phyloP scores from a whole-genome alignment of 495 filamentous ascomycete species.

The Cercophora scortea region DNA sequence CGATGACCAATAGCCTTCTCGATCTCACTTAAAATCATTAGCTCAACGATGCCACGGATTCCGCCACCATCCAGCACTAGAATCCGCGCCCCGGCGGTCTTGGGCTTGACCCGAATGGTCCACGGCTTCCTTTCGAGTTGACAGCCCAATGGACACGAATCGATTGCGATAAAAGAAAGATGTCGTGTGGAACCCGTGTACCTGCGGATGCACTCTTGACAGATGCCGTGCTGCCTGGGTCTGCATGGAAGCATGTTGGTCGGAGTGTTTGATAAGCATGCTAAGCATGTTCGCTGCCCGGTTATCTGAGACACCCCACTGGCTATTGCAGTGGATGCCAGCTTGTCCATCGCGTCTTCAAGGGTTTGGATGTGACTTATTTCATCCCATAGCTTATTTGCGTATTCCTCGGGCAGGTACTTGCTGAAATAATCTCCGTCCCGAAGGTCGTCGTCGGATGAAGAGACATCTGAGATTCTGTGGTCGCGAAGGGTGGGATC shows the following conservation, averaged over 20 bases:
- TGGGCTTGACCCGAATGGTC: slow-evolving; percentile 25
- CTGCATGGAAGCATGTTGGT: slow-evolving; percentile 31
- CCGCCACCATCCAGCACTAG: slow-evolving; percentile 38
- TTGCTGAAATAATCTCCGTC: not conserved
- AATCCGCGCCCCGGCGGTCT: slow-evolving; percentile 24
- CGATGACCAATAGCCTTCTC: slow-evolving; percentile 19
- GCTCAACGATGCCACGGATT: slow-evolving; percentile 35
- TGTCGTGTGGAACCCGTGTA: slow-evolving; percentile 7
- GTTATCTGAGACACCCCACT: slow-evolving; percentile 1
- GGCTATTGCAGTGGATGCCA: slow-evolving; percentile 1
- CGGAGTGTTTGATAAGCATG: slow-evolving; percentile 29
- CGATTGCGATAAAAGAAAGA: slow-evolving; percentile 1
- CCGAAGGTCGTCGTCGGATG: slow-evolving; percentile 2
- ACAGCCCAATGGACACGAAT: slow-evolving; percentile 8
- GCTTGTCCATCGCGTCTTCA: not conserved
- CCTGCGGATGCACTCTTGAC: slow-evolving; percentile 22
- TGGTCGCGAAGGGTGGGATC: not conserved
- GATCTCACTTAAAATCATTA: slow-evolving; percentile 29
- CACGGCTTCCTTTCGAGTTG: slow-evolving; percentile 1
- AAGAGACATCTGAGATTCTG: not conserved
- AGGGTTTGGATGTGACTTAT: not conserved
- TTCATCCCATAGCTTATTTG: slow-evolving; percentile 4
- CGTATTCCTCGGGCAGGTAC: slow-evolving; percentile 1
- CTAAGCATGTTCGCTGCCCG: slow-evolving; percentile 29
- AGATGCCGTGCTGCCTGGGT: slow-evolving; percentile 24